Conservation (phyloP, 495 filamentous ascomycete species). For the Trypethelium eluteriae region DNA sequence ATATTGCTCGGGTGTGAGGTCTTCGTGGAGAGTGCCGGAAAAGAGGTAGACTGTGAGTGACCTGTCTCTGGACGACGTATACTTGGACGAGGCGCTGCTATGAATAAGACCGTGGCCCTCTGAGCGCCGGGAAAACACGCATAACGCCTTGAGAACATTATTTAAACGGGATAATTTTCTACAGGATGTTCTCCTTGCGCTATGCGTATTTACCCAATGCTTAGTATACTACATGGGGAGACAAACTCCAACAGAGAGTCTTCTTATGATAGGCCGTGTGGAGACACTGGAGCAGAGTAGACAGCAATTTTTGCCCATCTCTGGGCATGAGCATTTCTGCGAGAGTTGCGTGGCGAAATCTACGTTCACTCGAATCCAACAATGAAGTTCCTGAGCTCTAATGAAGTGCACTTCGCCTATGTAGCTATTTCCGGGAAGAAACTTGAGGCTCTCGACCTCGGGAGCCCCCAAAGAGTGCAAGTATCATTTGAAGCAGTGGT, state of each 20-base stretch:
- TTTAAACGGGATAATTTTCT: not conserved
- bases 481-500: too few species aligned
- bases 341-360: not conserved
- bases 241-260: not conserved
- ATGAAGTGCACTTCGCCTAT: not conserved
- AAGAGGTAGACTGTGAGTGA: not conserved
- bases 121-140: not conserved
- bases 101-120: not conserved
- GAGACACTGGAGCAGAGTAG: not conserved
- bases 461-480: not conserved
- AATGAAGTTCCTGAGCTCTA: not conserved
- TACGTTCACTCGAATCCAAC: not conserved
- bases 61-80: not conserved
- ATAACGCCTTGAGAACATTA: not conserved
- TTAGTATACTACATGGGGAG: not conserved
- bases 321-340: not conserved
- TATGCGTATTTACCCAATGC: not conserved
- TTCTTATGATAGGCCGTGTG: not conserved
- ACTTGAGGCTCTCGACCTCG: not conserved
- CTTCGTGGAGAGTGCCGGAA: constrained; percentile 3
- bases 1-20: not conserved
- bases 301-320: not conserved
- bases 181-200: not conserved
- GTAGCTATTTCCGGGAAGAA: not conserved
- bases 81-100: not conserved